Percentiles rank a stretch among this genome's conserved stretches.
Evolutionary conservation across 2,329 filamentous ascomycete species (phyloP).

Genomic region (Pseudogymnoascus sp.): DNA sequence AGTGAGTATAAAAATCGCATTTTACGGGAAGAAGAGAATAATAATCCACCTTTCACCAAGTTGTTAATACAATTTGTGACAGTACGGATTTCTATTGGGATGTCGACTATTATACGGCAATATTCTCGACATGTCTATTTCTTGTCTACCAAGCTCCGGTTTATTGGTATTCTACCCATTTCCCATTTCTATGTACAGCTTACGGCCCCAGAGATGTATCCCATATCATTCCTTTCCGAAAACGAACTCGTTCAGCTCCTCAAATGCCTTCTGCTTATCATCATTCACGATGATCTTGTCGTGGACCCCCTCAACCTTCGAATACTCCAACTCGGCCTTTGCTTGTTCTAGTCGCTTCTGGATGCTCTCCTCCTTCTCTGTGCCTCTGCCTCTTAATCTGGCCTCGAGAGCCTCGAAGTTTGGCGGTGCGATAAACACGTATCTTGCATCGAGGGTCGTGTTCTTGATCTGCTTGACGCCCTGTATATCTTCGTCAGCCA

Average conservation of each 20-base stretch:
- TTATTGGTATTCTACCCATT: background rate
- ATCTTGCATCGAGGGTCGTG: constrained; percentile 65
- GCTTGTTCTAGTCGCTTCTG: constrained; percentile 63
- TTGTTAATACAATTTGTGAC: background rate
- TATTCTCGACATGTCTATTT: background rate
- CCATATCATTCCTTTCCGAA: constrained; percentile 22
- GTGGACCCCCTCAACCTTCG: constrained; percentile 57
- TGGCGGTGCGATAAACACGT: constrained; percentile 78
- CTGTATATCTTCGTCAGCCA: constrained; percentile 27
- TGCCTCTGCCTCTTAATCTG: constrained; percentile 64
- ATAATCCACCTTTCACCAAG: background rate
- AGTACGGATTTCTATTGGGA: background rate
- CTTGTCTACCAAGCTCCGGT: background rate
- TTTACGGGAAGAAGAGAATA: background rate
- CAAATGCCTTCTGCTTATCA: constrained; percentile 49
- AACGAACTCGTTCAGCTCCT: constrained; percentile 44
- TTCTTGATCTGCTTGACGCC: constrained; percentile 89
- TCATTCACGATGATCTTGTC: constrained; percentile 61
- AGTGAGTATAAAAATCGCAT: background rate
- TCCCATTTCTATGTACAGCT: background rate
- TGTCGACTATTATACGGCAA: background rate
- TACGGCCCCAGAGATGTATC: background rate
- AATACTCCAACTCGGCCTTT: constrained; percentile 64
- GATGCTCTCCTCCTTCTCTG: constrained; percentile 68
- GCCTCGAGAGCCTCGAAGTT: constrained; percentile 64